Evolutionary conservation across 2,329 filamentous ascomycete genomes (phyloP), one percentile per base, ranked within the genome.

Genomic region (Diaporthe sp.): DNA sequence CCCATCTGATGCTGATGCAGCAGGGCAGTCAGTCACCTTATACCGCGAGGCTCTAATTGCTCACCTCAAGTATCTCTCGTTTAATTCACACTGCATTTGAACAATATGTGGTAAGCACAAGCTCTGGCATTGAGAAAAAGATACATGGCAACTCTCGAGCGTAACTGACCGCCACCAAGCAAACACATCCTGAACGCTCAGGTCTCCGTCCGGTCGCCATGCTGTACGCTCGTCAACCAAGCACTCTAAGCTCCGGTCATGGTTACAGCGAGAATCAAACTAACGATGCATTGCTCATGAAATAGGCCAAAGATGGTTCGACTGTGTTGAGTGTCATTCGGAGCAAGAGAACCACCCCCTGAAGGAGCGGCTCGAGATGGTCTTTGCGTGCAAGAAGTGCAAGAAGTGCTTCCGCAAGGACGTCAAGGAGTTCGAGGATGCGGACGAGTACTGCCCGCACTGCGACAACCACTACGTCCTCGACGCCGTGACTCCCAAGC

Each of bases 181-280:
- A 98, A 98, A 90, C 97, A 99, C 88, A 89, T 99, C 81, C 92
- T 99, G 84, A 99, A 99, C 88, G 97, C 96, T 77, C 97, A 99
- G 86, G 97, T 99, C 81, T 88, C 96, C 73, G 97, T 99, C 86
- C 94, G 97, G 80, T 97, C 96, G 73, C 94, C 96, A 76, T 99
- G 97, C 89, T 99, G 97, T 96, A 90, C 80, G 92, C 85, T 50
- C 55, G 63, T 47, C 44, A 50, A 32, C 13, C 30, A 25, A 30
- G 32, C 66, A 58, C 66, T 44, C 61, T 63, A 32, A 30, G 59
- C 32, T 42, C 42, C 59, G 32, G 51, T 25, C 32, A 37, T 10
- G 13, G 32, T 2, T 22, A 32, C 30, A 47, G 7, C 27, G 15
- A n/a, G n/a, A n/a, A 50, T 6, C 25, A 39, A n/a, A 42, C 19